phyloP scores from a whole-genome alignment of 2,329 filamentous ascomycete species.

The Ophiostoma montium region DNA sequence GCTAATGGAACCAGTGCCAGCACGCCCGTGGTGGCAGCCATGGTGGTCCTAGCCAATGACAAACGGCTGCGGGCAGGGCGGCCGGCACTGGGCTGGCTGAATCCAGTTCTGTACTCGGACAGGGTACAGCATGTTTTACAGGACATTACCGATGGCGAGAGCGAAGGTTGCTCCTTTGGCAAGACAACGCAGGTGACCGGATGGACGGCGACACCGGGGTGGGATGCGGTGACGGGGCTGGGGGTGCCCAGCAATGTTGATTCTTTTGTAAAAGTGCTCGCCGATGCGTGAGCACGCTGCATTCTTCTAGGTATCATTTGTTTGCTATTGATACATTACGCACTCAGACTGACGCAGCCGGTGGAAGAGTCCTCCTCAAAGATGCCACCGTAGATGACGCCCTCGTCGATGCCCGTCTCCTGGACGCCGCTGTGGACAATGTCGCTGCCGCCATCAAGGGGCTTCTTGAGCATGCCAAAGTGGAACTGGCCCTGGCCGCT shows the following conservation, averaged over 20 bases:
- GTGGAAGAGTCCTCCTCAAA: slow-evolving; percentile 35
- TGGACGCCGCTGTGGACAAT: slow-evolving; percentile 35
- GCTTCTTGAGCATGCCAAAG: slow-evolving; percentile 49
- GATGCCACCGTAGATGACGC: slow-evolving; percentile 36
- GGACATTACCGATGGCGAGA: slow-evolving; percentile 29
- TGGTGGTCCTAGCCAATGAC: slow-evolving; percentile 42
- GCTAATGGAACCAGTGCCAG: slow-evolving; percentile 36
- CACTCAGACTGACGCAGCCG: slow-evolving; percentile 24
- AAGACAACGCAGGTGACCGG: slow-evolving; percentile 22
- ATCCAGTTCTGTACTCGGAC: slow-evolving; percentile 31
- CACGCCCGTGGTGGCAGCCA: slow-evolving; percentile 38
- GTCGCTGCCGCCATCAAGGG: slow-evolving; percentile 29
- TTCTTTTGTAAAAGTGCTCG: slow-evolving; percentile 2
- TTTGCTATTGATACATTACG: slow-evolving; percentile 5
- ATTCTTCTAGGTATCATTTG: too few species aligned
- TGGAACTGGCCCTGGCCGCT: slow-evolving; percentile 47
- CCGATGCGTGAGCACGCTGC: not conserved
- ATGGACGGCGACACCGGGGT: slow-evolving; percentile 31
- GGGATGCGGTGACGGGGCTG: slow-evolving; percentile 35
- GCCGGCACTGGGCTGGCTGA: slow-evolving; percentile 38
- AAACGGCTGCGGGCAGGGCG: slow-evolving; percentile 34
- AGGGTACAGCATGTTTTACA: slow-evolving; percentile 23
- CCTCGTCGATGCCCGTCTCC: slow-evolving; percentile 34
- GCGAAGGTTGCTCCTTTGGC: slow-evolving; percentile 24
- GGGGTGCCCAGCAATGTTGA: slow-evolving; percentile 31